Percentiles rank a stretch among this genome's conserved stretches.
phyloP scores from a whole-genome alignment of 306 rosid genomes.

The Myrica gale region DNA sequence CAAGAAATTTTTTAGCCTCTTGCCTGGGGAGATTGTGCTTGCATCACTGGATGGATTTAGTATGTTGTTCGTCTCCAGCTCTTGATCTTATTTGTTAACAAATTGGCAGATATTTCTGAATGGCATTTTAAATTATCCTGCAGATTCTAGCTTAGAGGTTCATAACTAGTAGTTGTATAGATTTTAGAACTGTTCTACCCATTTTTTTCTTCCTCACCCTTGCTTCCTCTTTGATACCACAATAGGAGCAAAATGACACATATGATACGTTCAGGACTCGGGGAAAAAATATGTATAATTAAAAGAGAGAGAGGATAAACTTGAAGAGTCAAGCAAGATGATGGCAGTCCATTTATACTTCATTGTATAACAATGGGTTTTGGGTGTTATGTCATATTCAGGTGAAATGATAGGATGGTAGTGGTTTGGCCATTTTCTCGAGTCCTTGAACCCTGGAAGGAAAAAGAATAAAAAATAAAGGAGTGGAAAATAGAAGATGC shows the following conservation, averaged over 20 bases:
- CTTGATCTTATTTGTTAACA: background rate
- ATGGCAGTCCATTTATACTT: too few species aligned
- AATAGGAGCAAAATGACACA: background rate
- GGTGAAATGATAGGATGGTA: too few species aligned
- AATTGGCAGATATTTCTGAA: background rate
- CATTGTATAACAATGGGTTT: too few species aligned
- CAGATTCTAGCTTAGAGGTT: background rate
- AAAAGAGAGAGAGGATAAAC: background rate
- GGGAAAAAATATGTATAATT: background rate
- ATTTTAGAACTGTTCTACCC: background rate
- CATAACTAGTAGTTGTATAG: background rate
- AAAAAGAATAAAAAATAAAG: background rate
- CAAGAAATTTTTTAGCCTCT: constrained; percentile 66
- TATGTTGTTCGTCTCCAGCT: constrained; percentile 31
- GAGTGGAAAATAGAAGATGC: background rate
- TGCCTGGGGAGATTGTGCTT: constrained; percentile 88
- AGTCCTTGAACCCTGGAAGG: too few species aligned
- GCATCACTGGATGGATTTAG: constrained; percentile 95
- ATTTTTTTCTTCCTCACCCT: background rate
- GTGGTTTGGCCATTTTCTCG: too few species aligned
- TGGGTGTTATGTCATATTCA: too few species aligned
- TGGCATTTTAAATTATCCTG: background rate
- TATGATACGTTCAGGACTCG: background rate
- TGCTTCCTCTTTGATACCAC: background rate
- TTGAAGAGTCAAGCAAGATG: background rate